Evolutionary conservation across 176 grass and related monocot species (phyloP).

Genomic region (Triticum dicoccoides): DNA sequence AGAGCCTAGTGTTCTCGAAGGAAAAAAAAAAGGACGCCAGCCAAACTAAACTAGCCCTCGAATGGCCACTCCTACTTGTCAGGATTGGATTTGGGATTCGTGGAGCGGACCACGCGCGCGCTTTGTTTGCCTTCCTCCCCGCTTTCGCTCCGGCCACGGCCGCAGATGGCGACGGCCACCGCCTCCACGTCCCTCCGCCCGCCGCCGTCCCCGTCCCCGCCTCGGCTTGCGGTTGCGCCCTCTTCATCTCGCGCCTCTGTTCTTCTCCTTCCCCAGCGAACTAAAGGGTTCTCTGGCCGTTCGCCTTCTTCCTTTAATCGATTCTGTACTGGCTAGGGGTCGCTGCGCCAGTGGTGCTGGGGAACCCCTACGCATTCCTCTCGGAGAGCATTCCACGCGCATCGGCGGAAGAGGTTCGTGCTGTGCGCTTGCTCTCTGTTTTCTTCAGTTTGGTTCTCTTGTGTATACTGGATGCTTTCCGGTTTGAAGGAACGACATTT

Average conservation of each 20-base stretch:
- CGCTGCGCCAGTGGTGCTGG: conserved; percentile 8
- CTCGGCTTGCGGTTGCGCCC: conserved; percentile 11
- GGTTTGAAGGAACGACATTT: background rate
- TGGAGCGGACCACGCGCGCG: conserved; percentile 18
- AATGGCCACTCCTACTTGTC: background rate
- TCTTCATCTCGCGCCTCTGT: background rate
- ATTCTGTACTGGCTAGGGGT: background rate
- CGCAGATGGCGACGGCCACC: conserved; percentile 19
- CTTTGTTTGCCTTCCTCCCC: background rate
- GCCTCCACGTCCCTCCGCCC: conserved; percentile 24
- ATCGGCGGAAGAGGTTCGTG: conserved; percentile 34
- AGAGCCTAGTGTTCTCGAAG: too few species aligned
- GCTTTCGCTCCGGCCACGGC: background rate
- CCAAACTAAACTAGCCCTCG: background rate
- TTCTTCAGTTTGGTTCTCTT: background rate
- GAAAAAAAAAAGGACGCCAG: too few species aligned
- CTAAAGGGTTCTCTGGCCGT: background rate
- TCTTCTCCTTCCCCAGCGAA: background rate
- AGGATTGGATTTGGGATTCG: conserved; percentile 20
- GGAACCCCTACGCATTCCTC: background rate
- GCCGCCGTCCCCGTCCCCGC: background rate
- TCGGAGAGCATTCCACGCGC: conserved; percentile 1
- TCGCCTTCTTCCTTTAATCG: background rate
- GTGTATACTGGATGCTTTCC: background rate
- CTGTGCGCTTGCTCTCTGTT: background rate